These are phyloP conservation scores for Sarocladium kiliense DNA, from an alignment of 2,329 filamentous ascomycete species.

Conservation along the genomic window DNA sequence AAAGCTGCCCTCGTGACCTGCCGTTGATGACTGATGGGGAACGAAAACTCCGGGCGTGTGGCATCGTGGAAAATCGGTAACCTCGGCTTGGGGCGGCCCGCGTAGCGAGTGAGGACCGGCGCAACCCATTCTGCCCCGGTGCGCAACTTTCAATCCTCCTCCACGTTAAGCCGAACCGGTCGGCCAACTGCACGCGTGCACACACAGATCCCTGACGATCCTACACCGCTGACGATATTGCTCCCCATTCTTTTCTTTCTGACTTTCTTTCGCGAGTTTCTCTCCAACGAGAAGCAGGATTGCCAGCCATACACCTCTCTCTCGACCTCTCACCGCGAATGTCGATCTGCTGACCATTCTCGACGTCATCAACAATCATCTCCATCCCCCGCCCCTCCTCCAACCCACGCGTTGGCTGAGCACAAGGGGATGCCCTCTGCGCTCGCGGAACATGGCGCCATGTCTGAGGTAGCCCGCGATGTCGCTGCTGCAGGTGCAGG, in stretches of 20 bases:
- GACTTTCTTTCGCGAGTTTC: background rate
- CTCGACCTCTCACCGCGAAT: constrained; percentile 1
- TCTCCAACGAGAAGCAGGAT: background rate
- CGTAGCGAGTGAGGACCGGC: background rate
- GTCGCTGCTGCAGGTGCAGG: constrained; percentile 16
- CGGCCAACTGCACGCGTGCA: background rate
- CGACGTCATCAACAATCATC: background rate
- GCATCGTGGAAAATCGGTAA: constrained; percentile 5
- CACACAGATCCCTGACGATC: background rate
- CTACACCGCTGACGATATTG: background rate
- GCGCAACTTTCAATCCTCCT: constrained; percentile 5
- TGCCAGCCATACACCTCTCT: background rate
- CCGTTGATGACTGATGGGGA: background rate
- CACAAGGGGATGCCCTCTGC: constrained; percentile 46
- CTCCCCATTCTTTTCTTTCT: background rate
- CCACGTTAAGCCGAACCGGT: constrained; percentile 4
- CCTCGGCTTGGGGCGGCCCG: constrained; percentile 6
- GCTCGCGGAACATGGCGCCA: constrained; percentile 52
- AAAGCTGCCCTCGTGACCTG: background rate
- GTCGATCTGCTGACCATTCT: background rate
- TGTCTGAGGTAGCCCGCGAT: constrained; percentile 42
- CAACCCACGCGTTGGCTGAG: constrained; percentile 2
- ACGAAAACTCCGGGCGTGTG: background rate
- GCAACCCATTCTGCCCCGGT: background rate
- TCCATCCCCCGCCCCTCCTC: background rate